Evolutionary conservation across 2,329 filamentous ascomycete species (phyloP).

Genomic region (Exophiala lecanii-corni): DNA sequence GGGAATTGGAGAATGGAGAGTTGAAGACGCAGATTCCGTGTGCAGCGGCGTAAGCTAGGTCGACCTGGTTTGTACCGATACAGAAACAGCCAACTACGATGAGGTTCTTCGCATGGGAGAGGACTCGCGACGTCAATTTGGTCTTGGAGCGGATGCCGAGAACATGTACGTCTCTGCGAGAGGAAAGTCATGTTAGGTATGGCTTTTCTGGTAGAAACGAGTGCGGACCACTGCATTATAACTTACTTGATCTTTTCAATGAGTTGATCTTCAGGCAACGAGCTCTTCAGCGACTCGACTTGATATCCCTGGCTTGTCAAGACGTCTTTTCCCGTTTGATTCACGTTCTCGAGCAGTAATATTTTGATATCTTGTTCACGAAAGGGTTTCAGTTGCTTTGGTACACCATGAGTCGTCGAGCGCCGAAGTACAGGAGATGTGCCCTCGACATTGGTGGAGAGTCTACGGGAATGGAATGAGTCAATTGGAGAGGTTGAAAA

Average conservation of each 20-base stretch:
- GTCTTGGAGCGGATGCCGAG: constrained; percentile 98
- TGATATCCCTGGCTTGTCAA: constrained; percentile 86
- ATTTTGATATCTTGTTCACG: constrained; percentile 96
- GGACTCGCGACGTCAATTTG: constrained; percentile 78
- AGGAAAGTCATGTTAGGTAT: constrained; percentile 4
- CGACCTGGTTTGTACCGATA: constrained; percentile 95
- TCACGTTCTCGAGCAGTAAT: constrained; percentile 90
- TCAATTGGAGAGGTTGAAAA: constrained; percentile 71
- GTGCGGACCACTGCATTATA: too few species aligned
- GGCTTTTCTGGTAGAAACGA: too few species aligned
- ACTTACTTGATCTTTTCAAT: constrained; percentile 91
- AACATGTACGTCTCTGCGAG: constrained; percentile 87
- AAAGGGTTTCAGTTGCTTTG: constrained; percentile 89
- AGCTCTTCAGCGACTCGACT: constrained; percentile 85
- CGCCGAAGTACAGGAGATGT: constrained; percentile 37
- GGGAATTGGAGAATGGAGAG: constrained; percentile 96
- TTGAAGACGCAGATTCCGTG: constrained; percentile 97
- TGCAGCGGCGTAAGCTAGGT: constrained; percentile 74
- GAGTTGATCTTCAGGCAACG: constrained; percentile 83
- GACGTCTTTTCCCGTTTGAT: constrained; percentile 80
- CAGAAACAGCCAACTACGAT: constrained; percentile 98
- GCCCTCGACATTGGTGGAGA: constrained; percentile 34
- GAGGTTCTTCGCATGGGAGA: constrained; percentile 86
- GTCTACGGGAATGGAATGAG: constrained; percentile 54
- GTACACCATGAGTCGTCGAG: constrained; percentile 41